A percentile compares a stretch with the other conserved stretches of the same genome.
Evolutionary conservation across 805 yeast genomes (phyloP).

Genomic region (Teunomyces barrocoloradensis): DNA sequence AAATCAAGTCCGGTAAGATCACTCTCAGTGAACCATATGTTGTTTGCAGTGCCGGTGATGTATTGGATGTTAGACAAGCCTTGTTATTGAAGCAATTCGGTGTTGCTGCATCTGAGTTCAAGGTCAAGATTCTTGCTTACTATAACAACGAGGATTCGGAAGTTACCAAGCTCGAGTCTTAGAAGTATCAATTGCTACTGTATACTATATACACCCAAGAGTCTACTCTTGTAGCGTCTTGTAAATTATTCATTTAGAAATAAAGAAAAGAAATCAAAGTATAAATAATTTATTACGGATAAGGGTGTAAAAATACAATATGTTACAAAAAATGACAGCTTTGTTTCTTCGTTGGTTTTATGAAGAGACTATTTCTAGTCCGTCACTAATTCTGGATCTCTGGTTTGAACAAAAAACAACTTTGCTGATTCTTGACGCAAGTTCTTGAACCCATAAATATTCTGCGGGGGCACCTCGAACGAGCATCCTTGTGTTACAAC

Average conservation of each 20-base stretch:
- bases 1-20: conserved; percentile 85
- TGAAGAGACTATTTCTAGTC: neutral
- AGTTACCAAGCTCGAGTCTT: conserved; percentile 20
- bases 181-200: conserved; percentile 1
- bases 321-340: neutral
- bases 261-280: neutral
- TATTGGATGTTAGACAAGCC: conserved; percentile 86
- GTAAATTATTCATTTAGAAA: neutral
- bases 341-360: neutral
- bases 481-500: conserved; percentile 70
- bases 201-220: conserved; percentile 1
- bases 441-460: conserved; percentile 66
- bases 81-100: conserved; percentile 93
- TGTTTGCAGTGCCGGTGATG: conserved; percentile 79
- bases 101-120: conserved; percentile 88
- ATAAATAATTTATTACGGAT: neutral
- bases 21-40: conserved; percentile 68
- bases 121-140: conserved; percentile 73
- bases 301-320: neutral
- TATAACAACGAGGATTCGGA: conserved; percentile 60
- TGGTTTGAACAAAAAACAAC: conserved; percentile 74
- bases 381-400: conserved; percentile 19
- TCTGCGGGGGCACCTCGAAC: conserved; percentile 77
- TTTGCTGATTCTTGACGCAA: conserved; percentile 56
- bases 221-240: conserved; percentile 2